Evolutionary conservation across 179 eudicot species (phyloP), one percentile per base, ranked within the genome.

Genomic region (Gypsophila paniculata): DNA sequence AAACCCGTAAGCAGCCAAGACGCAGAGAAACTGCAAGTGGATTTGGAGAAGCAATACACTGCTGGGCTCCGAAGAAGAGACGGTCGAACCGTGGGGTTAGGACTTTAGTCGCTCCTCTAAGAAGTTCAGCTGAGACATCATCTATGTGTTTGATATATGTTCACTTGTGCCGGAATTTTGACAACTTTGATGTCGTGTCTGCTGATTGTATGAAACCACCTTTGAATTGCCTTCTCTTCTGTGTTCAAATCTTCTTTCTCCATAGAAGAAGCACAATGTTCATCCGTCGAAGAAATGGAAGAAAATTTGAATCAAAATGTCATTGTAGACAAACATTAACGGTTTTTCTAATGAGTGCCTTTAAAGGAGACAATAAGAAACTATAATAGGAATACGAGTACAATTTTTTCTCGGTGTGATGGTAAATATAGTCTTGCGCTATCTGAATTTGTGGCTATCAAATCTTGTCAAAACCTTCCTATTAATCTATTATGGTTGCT

Each of bases 71-170:
- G 98, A 46, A 87, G 98, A 49, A 84, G 96, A 71, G 98, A 93
- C 81, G 98, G 97, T 26, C 96, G 98, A 23, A 93, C 98, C 39
- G 98, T 93, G 60, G 98, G 98, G 18, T 82, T 93, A 65, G 98
- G 98, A 71, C 90, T 93, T 32, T 84, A 79, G 64, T 19, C 2
- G 26, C 63, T 69, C 36, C 5, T 61, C 17, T 44, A 22, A 51
- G 61, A 17, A 61, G 44, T 65, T 63, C 19, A 57, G 49, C 55
- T 39, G 4, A 18, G 60, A 73, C 74, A 34, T 61, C 65, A 62
- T 72, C 63, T 14, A 25, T 42, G n/a, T 42, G 67, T 68, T 48
- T 55, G 23, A 52, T 63, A 36, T 62, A n/a, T 67, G n/a, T 61
- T 38, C 17, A 68, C 75, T 15, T 68, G 75, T 76, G 42, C 13